A percentile compares a stretch with the other conserved stretches of the same genome.
phyloP scores from a whole-genome alignment of 1,284 basidiomycete genomes.

The Takashimella koratensis region DNA sequence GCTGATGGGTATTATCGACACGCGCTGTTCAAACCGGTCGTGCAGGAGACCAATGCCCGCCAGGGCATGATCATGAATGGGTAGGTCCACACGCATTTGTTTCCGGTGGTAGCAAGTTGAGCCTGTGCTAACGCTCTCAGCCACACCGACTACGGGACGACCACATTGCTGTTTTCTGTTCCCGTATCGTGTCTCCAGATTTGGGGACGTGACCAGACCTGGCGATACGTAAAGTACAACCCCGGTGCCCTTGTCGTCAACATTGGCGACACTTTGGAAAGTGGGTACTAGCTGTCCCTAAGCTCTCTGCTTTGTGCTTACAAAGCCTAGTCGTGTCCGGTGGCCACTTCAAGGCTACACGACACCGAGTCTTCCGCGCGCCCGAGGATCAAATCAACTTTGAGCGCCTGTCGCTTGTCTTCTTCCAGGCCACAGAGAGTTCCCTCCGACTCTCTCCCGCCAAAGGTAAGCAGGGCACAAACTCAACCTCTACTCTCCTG shows the following conservation, averaged over 20 bases:
- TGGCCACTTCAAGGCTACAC: constrained; percentile 47
- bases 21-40: constrained; percentile 49
- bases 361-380: constrained; percentile 49
- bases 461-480: constrained; percentile 11
- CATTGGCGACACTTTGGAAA: constrained; percentile 38
- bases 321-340: constrained; percentile 33
- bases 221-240: constrained; percentile 48
- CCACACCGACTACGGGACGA: constrained; percentile 51
- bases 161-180: constrained; percentile 49
- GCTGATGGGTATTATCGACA: constrained; percentile 51
- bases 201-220: constrained; percentile 47
- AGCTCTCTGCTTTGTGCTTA: no score
- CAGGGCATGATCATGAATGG: constrained; percentile 41
- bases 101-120: constrained; percentile 47
- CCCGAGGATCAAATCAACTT: constrained; percentile 47
- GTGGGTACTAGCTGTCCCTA: constrained; percentile 12
- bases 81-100: constrained; percentile 42
- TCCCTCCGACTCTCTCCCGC: constrained; percentile 40
- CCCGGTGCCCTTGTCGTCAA: constrained; percentile 37
- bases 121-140: constrained; percentile 44
- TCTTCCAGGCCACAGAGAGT: constrained; percentile 48
- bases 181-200: constrained; percentile 51
- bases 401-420: constrained; percentile 48
- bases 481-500: not conserved
- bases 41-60: constrained; percentile 37